Base-by-base conservation (phyloP, 352 stramenopile species). In the Phytopythium helicoides region DNA sequence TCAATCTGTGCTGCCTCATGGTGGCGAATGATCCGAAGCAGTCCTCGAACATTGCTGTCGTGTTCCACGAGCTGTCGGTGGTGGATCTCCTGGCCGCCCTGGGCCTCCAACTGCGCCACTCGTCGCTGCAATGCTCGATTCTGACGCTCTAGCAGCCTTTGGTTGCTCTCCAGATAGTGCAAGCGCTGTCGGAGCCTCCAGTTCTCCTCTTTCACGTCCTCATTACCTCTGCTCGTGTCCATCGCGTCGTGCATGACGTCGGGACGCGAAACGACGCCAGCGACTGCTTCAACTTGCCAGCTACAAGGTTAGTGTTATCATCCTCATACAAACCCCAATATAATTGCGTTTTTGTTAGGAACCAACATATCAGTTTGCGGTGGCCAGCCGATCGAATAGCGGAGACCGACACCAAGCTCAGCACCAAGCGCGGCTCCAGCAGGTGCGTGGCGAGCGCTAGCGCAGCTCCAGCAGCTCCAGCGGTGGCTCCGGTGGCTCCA, bases 11-110 rank as follows among this genome's bases (percentile, higher is more conserved):
- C 62, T 0, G 56, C 44, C 36, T 86, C 75, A 38, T 83, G 70
- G 37, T 86, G 64, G 3, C 61, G 34, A 19, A 83, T 56, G 52
- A 86, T 83, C 38, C 61, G 51, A 49, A 86, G 52, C 39, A 86
- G 56, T 40, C 69, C 62, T 55, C 70, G 62, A 49, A 81, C 73
- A 34, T 69, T 73, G 40, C 41, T 26, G 36, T 75, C 68, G 37
- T 73, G 80, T 57, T 81, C 72, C 34, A 47, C 40, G 46, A 77
- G 71, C 67, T 65, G 79, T 52, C 68, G 28, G 9, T 25, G 39
- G 49, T 86, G 44, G 25, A 12, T 3, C n/a, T 16, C 34, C 25
- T 11, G 33, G 15, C 42, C 62, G 51, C 18, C 9, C n/a, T 40
- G 44, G 26, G 41, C 47, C 49, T 81, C 67, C 11, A 62, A 49